phyloP scores from a whole-genome alignment of 75 land plant species.

The Cryptomeria japonica region DNA sequence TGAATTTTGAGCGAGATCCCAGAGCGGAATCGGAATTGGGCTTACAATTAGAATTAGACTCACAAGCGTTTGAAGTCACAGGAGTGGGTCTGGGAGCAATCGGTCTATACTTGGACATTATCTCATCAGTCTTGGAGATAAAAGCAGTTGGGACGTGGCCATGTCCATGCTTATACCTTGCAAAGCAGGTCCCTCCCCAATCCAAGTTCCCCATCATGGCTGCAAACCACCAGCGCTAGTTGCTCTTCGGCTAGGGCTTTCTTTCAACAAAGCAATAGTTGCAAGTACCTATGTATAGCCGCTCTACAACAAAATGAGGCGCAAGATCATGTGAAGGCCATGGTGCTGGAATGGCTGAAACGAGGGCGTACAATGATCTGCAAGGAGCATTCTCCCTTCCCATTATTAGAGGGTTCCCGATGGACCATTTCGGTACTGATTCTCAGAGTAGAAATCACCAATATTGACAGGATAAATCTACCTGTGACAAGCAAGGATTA shows the following conservation, averaged over 20 bases:
- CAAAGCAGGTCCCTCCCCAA: neutral
- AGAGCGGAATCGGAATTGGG: neutral
- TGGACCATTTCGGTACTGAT: neutral
- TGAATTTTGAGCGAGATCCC: neutral
- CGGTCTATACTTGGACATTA: conserved; percentile 84
- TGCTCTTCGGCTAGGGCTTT: neutral
- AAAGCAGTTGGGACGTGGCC: neutral
- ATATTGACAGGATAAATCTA: neutral
- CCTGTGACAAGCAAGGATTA: neutral
- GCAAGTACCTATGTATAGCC: neutral
- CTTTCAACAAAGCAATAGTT: neutral
- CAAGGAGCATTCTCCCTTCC: neutral
- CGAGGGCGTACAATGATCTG: neutral
- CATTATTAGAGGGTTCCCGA: neutral
- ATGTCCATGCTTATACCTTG: neutral
- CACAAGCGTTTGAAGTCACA: neutral
- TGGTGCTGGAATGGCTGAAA: neutral
- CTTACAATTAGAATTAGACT: neutral
- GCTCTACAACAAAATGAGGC: neutral
- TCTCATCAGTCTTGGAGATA: conserved; percentile 65
- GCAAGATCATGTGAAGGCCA: neutral
- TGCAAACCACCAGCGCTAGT: neutral
- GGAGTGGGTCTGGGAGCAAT: conserved; percentile 83
- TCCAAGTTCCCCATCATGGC: neutral
- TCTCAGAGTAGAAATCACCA: neutral